Percentiles rank a stretch among this genome's conserved stretches.
phyloP scores from a whole-genome alignment of 345 rosid genomes.

The Eucalyptus tenuipes region DNA sequence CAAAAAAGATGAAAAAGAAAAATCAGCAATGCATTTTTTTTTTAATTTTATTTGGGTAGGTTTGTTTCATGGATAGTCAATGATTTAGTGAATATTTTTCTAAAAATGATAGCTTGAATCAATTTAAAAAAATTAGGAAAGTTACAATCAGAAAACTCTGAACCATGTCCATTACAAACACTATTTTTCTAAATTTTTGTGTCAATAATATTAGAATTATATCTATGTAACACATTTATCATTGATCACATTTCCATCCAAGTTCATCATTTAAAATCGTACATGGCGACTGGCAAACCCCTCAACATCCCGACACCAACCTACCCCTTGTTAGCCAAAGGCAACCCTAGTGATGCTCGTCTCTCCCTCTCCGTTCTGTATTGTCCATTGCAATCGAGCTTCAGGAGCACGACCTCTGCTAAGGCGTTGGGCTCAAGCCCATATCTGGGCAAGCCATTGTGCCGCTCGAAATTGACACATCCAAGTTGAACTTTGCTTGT shows the following conservation, averaged over 20 bases:
- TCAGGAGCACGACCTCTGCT: neutral
- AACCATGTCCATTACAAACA: neutral
- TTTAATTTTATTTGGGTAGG: neutral
- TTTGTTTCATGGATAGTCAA: neutral
- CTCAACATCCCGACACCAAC: neutral
- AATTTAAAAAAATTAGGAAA: neutral
- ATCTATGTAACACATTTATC: too few species aligned
- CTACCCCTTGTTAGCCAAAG: neutral
- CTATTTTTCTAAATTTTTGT: neutral
- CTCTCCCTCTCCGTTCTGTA: neutral
- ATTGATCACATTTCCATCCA: neutral
- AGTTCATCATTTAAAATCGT: neutral
- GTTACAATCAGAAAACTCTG: neutral
- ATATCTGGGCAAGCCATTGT: neutral
- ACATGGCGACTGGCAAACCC: neutral
- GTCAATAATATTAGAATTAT: too few species aligned
- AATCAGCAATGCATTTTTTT: neutral
- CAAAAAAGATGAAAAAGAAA: neutral
- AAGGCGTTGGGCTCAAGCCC: neutral
- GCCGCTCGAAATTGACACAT: neutral
- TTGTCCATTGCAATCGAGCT: neutral
- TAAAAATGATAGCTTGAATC: neutral
- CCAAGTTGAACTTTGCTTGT: neutral
- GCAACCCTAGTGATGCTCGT: neutral
- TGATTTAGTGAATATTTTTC: neutral